Evolutionary conservation across 345 rosid genomes (phyloP).

Genomic region (Brassica cretica): DNA sequence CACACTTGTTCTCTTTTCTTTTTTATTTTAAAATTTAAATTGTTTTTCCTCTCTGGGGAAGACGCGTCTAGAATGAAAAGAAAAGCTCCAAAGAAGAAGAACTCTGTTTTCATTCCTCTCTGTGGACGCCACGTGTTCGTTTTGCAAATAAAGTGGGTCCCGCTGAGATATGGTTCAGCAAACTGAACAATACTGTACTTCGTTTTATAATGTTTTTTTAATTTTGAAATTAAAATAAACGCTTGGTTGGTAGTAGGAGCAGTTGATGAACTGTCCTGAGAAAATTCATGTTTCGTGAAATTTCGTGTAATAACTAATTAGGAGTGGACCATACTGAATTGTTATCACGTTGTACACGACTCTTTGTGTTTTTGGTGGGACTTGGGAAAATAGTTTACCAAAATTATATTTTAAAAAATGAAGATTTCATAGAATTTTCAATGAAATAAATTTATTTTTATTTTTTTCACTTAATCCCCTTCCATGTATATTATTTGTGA

Average conservation of each 20-base stretch:
- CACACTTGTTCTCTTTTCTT: conserved; percentile 6
- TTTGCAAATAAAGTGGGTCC: conserved; percentile 28
- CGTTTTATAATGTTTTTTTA: background rate
- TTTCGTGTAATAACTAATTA: background rate
- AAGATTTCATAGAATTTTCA: background rate
- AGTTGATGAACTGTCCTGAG: conserved; percentile 28
- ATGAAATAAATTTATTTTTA: too few relatives aligned
- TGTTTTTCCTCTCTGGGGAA: conserved; percentile 1
- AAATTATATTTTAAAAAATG: background rate
- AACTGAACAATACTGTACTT: background rate
- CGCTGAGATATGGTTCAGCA: conserved; percentile 18
- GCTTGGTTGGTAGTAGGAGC: conserved; percentile 31
- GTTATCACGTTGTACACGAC: conserved; percentile 13
- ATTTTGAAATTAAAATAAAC: background rate
- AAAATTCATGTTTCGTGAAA: conserved; percentile 22
- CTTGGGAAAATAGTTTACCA: background rate
- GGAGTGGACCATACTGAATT: conserved; percentile 14
- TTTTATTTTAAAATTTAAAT: background rate
- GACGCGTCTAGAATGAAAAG: conserved; percentile 22
- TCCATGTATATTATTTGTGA: too few relatives aligned
- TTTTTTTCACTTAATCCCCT: too few relatives aligned
- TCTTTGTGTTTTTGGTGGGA: background rate
- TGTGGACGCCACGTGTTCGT: conserved; percentile 23
- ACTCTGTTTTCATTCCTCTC: conserved; percentile 6
- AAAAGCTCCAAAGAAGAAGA: background rate